Evolutionary conservation across 805 yeast genomes (phyloP), one percentile per base, ranked within the genome.

Genomic region (Ogataea saltuana): DNA sequence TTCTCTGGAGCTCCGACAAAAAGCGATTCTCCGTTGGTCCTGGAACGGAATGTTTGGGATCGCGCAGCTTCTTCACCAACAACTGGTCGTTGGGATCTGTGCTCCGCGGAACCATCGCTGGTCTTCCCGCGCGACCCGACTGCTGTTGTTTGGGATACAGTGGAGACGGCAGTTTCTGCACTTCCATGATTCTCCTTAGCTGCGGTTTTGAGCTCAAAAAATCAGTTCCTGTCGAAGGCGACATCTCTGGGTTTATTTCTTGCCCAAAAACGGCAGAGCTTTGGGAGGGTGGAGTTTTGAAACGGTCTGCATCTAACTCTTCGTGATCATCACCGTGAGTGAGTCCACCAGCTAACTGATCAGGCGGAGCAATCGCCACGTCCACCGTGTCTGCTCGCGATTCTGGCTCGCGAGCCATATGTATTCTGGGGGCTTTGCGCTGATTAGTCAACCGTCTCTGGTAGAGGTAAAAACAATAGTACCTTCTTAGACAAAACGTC

Each of bases 161-260:
- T 3, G 62, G 60, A 3, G 62, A 56, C 3, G 63, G 59, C 16
- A 59, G 41, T 30, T 55, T 48, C 12, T 55, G 57, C 11, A 58
- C 52, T 5, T 46, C 42, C 16, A 37, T 39, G 10, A 45, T 29
- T 29, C 38, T 36, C 21, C 39, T 31, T 6, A 40, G 19, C 20
- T 35, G 13, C 11, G 41, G 46, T 18, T 26, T 41, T 12, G 18
- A 30, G 23, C 19, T 25, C 25, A 22, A 6, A 22, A 10, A 22
- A n/a, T n/a, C n/a, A n/a, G 31, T 13, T 7, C n/a, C 15, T 10
- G 31, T 13, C 15, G 15, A 28, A 28, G 12, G 20, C 12, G 18
- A 3, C 20, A 12, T 8, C 26, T 34, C 5, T 20, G 17, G 29
- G 13, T 4, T 4, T 17, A 3, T 18, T 23, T 8, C 27, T 6